Evolutionary conservation across 208 protist species (phyloP).

Genomic region (Acanthamoeba triangularis): DNA sequence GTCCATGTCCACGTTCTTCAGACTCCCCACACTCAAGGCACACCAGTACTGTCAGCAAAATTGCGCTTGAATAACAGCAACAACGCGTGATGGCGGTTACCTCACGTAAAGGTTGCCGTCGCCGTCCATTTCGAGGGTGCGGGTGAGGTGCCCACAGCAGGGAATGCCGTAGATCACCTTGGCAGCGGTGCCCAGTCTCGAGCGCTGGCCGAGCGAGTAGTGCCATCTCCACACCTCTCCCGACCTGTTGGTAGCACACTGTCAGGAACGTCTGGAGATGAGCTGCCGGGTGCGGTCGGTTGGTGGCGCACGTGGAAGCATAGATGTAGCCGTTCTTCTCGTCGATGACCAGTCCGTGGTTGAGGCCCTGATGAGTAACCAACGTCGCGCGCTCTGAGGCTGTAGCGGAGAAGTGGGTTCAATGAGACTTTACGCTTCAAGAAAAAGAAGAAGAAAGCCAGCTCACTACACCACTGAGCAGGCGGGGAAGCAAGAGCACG

Average conservation of each 20-base stretch:
- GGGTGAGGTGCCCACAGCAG: neutral
- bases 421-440: too few relatives aligned
- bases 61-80: too few relatives aligned
- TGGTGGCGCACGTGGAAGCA: slow-evolving; percentile 6
- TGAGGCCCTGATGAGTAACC: neutral
- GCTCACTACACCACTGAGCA: neutral
- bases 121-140: slow-evolving; percentile 50
- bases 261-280: neutral
- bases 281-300: neutral
- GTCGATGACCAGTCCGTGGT: slow-evolving; percentile 30
- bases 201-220: neutral
- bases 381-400: neutral
- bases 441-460: too few relatives aligned
- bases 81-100: neutral
- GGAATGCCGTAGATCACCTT: neutral
- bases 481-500: neutral
- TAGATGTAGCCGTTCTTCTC: slow-evolving; percentile 21
- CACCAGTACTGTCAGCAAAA: neutral
- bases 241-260: neutral
- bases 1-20: slow-evolving; percentile 7
- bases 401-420: neutral
- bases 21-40: neutral
- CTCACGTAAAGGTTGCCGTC: slow-evolving; percentile 25
- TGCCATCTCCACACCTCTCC: slow-evolving; percentile 30
- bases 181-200: neutral